Conservation (phyloP, 148 eudicot genomes). For the Dianthus caryophyllus region DNA sequence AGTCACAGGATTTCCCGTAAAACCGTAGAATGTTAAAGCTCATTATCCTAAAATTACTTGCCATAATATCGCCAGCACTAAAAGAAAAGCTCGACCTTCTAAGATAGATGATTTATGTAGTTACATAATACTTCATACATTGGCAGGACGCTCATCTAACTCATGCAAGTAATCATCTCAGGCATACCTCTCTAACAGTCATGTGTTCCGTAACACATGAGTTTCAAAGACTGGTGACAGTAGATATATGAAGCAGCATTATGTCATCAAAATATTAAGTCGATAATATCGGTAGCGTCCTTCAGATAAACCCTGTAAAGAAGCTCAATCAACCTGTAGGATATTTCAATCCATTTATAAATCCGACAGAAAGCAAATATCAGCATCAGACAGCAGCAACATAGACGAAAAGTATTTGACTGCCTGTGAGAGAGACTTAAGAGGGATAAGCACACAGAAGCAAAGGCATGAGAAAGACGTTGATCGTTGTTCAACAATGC, state of each 20-base stretch:
- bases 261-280: conserved; percentile 39
- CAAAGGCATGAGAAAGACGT: conserved; percentile 9
- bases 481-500: neutral
- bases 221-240: conserved; percentile 42
- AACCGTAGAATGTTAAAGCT: neutral
- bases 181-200: conserved; percentile 46
- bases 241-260: conserved; percentile 42
- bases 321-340: conserved; percentile 43
- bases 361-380: conserved; percentile 28
- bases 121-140: conserved; percentile 23
- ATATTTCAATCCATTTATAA: conserved; percentile 33
- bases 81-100: conserved; percentile 17
- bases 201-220: conserved; percentile 43
- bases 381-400: conserved; percentile 23
- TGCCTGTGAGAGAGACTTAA: conserved; percentile 6
- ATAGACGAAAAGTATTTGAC: conserved; percentile 1
- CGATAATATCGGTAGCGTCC: conserved; percentile 46
- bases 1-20: neutral
- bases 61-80: conserved; percentile 11
- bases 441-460: conserved; percentile 2
- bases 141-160: conserved; percentile 24
- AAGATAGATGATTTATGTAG: conserved; percentile 14
- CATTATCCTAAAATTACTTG: neutral
- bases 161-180: conserved; percentile 31
- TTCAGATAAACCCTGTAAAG: conserved; percentile 43